Percentiles rank a stretch among this genome's conserved stretches.
phyloP scores from a whole-genome alignment of 805 yeast species.

The Cyberlindnera petersonii region DNA sequence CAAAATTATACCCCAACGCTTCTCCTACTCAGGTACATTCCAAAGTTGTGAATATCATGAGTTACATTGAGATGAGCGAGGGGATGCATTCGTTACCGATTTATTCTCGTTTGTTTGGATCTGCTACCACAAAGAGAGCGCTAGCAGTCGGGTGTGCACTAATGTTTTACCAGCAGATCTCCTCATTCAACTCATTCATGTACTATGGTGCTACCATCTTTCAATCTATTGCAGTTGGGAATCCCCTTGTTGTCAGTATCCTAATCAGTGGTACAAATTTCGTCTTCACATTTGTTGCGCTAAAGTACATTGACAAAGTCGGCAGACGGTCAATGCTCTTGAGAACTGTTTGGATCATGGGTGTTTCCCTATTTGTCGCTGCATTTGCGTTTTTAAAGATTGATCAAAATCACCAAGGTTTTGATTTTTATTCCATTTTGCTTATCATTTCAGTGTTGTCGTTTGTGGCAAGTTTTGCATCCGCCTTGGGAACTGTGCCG shows the following conservation, averaged over 20 bases:
- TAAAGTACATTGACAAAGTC: slow-evolving; percentile 44
- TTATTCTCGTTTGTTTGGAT: slow-evolving; percentile 8
- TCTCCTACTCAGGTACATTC: slow-evolving; percentile 39
- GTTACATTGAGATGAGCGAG: slow-evolving; percentile 31
- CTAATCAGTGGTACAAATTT: slow-evolving; percentile 53
- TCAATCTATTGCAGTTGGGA: slow-evolving; percentile 44
- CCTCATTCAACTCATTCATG: slow-evolving; percentile 63
- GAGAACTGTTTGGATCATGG: slow-evolving; percentile 38
- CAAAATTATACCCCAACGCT: slow-evolving; percentile 41
- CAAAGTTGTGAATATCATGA: slow-evolving; percentile 45
- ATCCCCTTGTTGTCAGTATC: slow-evolving; percentile 55
- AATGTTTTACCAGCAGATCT: slow-evolving; percentile 53
- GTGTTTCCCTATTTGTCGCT: slow-evolving; percentile 32
- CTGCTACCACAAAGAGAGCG: slow-evolving; percentile 35
- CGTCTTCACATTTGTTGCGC: slow-evolving; percentile 49
- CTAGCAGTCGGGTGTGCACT: slow-evolving; percentile 46
- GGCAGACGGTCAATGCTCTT: slow-evolving; percentile 47
- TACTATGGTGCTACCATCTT: slow-evolving; percentile 58
- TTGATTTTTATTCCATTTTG: slow-evolving; percentile 14
- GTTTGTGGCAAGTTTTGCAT: slow-evolving; percentile 40
- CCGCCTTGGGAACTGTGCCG: slow-evolving; percentile 42
- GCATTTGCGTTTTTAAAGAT: slow-evolving; percentile 28
- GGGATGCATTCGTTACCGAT: slow-evolving; percentile 7
- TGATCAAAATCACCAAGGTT: not conserved
- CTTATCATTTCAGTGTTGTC: slow-evolving; percentile 31